Conservation (phyloP, 176 grass and related monocot species). For the Oryza australiensis region DNA sequence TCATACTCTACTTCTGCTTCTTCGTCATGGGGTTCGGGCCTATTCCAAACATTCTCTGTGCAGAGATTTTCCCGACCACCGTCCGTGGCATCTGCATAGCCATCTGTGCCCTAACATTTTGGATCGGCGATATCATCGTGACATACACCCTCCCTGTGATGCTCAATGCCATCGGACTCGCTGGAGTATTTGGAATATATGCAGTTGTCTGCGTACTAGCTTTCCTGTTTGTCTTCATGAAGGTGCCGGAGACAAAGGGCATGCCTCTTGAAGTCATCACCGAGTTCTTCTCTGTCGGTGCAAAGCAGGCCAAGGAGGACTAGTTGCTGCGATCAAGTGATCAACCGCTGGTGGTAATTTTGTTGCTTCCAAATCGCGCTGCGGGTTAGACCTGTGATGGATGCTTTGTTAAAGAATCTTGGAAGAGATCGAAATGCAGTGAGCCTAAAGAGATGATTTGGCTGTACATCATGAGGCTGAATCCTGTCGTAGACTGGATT, state of each 20-base stretch:
- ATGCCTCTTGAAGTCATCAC: constrained; percentile 98
- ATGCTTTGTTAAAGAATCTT: constrained; percentile 33
- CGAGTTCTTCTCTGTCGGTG: constrained; percentile 89
- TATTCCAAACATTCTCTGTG: constrained; percentile 87
- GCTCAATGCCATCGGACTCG: constrained; percentile 74
- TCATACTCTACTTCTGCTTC: constrained; percentile 93
- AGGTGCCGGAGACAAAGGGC: constrained; percentile 93
- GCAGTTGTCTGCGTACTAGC: constrained; percentile 59
- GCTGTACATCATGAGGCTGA: constrained; percentile 24
- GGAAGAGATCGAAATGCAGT: constrained; percentile 7
- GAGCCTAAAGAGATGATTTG: constrained; percentile 36
- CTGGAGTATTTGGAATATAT: constrained; percentile 90
- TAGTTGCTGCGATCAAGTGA: constrained; percentile 24
- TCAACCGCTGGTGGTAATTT: constrained; percentile 25
- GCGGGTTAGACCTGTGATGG: constrained; percentile 8
- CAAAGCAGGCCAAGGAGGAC: constrained; percentile 62
- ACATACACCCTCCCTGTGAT: constrained; percentile 89
- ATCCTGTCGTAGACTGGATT: constrained; percentile 21
- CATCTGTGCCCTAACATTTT: constrained; percentile 74
- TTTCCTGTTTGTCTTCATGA: constrained; percentile 74
- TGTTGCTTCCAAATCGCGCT: constrained; percentile 1
- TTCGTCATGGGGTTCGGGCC: constrained; percentile 97
- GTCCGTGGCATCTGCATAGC: constrained; percentile 94
- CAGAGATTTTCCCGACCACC: constrained; percentile 90
- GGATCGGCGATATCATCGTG: constrained; percentile 85